Conservation (phyloP, 306 rosid genomes). For the Lupinus albus region DNA sequence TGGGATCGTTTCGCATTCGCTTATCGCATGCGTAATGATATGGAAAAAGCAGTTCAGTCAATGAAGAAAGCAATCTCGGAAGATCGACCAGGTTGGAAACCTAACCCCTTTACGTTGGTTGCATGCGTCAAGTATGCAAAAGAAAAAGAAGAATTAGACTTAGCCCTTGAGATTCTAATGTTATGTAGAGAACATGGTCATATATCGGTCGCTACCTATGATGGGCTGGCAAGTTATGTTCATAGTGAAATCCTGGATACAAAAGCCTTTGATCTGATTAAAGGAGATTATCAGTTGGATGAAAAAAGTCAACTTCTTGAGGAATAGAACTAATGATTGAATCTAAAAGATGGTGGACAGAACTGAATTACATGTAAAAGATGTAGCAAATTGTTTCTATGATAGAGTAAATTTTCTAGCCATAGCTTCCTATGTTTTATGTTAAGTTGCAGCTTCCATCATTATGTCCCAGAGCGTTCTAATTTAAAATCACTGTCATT, state of each 20-base stretch:
- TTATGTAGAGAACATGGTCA: constrained; percentile 38
- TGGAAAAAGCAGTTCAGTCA: constrained; percentile 62
- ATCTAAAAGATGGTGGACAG: constrained; percentile 9
- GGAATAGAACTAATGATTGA: constrained; percentile 26
- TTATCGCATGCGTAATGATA: constrained; percentile 46
- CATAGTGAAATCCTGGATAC: constrained; percentile 37
- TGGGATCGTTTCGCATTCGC: constrained; percentile 58
- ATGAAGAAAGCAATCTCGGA: constrained; percentile 52
- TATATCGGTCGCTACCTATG: constrained; percentile 37
- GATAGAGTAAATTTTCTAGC: constrained; percentile 5
- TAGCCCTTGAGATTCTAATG: constrained; percentile 50
- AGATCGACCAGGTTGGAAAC: constrained; percentile 43
- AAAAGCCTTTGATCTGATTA: constrained; percentile 39
- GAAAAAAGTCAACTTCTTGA: constrained; percentile 20
- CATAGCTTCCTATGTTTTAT: background rate
- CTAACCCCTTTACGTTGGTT: constrained; percentile 37
- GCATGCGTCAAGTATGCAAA: constrained; percentile 63
- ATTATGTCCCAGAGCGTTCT: constrained; percentile 3
- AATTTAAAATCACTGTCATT: background rate
- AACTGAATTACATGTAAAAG: constrained; percentile 22
- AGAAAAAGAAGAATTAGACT: constrained; percentile 54
- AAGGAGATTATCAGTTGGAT: constrained; percentile 31
- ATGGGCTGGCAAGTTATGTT: constrained; percentile 45
- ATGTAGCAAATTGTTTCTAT: constrained; percentile 4
- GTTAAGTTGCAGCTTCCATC: background rate